Conservation (phyloP, 345 rosid genomes). For the Erysimum cheiranthoides region DNA sequence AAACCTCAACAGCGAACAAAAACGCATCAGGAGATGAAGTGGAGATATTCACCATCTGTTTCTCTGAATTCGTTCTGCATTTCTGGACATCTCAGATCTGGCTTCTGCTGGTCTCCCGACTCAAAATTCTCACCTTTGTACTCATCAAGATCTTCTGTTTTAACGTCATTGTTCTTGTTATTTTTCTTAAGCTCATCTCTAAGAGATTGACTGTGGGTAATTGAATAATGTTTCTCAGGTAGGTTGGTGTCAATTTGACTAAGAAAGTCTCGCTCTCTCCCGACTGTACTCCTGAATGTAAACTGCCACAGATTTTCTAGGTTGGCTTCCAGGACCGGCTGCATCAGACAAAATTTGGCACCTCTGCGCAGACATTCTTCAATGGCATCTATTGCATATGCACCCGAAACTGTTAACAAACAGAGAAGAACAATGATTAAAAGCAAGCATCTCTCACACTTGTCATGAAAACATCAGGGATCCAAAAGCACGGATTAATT, state of each 20-base stretch:
- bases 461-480: not conserved
- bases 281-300: conserved; percentile 25
- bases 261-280: not conserved
- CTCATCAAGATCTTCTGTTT: not conserved
- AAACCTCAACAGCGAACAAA: conserved; percentile 23
- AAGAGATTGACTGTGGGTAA: conserved; percentile 8
- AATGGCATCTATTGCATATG: conserved; percentile 38
- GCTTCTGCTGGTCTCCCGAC: conserved; percentile 6
- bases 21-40: not conserved
- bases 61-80: conserved; percentile 3
- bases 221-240: not conserved
- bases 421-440: conserved; percentile 23
- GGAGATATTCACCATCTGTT: conserved; percentile 16
- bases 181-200: not conserved
- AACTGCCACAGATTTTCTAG: conserved; percentile 58
- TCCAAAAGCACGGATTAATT: not conserved
- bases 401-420: conserved; percentile 49
- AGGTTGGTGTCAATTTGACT: conserved; percentile 5
- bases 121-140: conserved; percentile 32
- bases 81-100: conserved; percentile 1
- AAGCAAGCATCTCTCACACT: conserved; percentile 13
- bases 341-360: conserved; percentile 52
- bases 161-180: conserved; percentile 18
- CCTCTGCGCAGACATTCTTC: conserved; percentile 53
- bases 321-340: conserved; percentile 49